Base-by-base conservation (phyloP, 305 asterid genomes). In the Fraxinus floribunda region DNA sequence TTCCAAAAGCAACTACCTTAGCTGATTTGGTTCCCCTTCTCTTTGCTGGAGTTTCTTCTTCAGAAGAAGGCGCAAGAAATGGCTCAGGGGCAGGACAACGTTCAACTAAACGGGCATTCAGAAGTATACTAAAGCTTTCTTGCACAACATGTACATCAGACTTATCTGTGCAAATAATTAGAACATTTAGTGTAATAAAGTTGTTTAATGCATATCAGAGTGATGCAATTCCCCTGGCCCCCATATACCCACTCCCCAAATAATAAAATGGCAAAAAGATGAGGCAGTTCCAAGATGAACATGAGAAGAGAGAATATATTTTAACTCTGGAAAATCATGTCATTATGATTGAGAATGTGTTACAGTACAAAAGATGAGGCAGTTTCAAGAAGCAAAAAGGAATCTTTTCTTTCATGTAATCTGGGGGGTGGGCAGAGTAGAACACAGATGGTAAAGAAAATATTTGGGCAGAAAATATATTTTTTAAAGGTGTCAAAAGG, bases 31-130 rank as follows among this genome's bases (percentile, higher is more conserved):
- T 81, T 34, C 88, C 86, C 77, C 86, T 86, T 89, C 89, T 92
- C 89, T 86, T 90, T 62, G 91, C 84, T 81, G 89, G 82, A 77
- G 89, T 20, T 82, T 91, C 92, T 18, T 86, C 95, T 66, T 86
- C 94, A 81, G 85, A 7, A 75, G 89, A 89, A 82, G 92, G 93
- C 60, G 81, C 86, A 86, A 95, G 91, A 88, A 87, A 86, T 79
- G 98, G 99, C 66, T 88, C 97, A 80, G 98, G 94, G 77, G 90
- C 93, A 22, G 99, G 99, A 80, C 99, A 94, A 11, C 94, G 94
- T 86, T 95, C 99, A 86, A 95, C 86, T 83, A 91, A 93, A 77
- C 92, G 88, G 52, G 93, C 92, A 80, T 75, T 79, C 83, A 91
- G 90, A 85, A 95, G 97, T 85, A 79, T 88, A 68, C 44, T 84